Base-by-base conservation (phyloP, 2,329 filamentous ascomycete species). In the Elsinoe necatrix region DNA sequence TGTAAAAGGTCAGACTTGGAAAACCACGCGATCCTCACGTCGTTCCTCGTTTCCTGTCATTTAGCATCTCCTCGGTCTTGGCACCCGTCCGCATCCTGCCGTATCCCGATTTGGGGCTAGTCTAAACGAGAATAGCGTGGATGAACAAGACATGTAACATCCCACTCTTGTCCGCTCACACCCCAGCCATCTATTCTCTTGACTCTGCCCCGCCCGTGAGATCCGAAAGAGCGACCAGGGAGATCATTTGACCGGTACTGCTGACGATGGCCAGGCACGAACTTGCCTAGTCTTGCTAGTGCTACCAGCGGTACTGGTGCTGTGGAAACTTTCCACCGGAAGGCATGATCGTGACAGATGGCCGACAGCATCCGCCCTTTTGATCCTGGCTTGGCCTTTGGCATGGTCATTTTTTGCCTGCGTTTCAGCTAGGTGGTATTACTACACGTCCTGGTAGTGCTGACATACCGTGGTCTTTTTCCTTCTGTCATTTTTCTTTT, bases 401-500 rank as follows among this genome's bases (percentile, higher is more conserved):
- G 9, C 9, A 18, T 12, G 41, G 18, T 25, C 48, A 37, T 25
- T 39, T 52, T 52, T 52, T 52, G 48, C 48, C 48, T 52, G 48
- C 31, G 48, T 52, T 52, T 52, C 48, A 52, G 48, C 48, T 52
- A 52, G 48, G 48, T 37, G 14, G 34, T 52, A 52, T 52, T 39
- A 39, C 48, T 34, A 34, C 11, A 7, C 4, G 16, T 25, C 18
- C 16, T 29, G 12, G 20, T 3, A 37, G 18, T 52, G 48, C 34
- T 52, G 29, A 52, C 48, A 52, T 52, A 52, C 34, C 18, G 48
- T 52, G 48, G 48, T 34, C 48, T 52, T 21, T 52, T 52, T 16
- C 48, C n/a, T 14, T 23, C 31, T 39, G 31, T 37, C 31, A 35
- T 31, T 39, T 39, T 18, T 23, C 14, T 52, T 37, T 11, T n/a